phyloP scores from a whole-genome alignment of 305 asterid species.

The Fraxinus xanthoxyloides region DNA sequence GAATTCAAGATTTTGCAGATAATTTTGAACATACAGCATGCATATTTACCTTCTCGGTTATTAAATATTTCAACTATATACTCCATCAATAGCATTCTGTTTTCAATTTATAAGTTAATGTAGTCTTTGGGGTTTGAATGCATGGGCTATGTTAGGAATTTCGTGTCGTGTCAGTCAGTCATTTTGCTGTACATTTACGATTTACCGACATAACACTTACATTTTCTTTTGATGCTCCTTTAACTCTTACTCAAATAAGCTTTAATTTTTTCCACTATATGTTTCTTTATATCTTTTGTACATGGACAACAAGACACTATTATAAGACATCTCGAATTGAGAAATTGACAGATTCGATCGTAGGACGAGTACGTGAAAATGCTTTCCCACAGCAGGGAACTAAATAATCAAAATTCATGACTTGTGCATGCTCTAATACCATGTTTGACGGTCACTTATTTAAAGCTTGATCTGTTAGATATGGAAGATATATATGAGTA shows the following conservation, averaged over 20 bases:
- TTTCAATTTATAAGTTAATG: neutral
- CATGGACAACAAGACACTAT: neutral
- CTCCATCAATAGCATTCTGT: neutral
- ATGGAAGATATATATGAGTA: neutral
- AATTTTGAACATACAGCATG: neutral
- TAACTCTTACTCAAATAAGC: neutral
- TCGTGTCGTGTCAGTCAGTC: neutral
- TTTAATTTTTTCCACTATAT: neutral
- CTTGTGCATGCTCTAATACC: neutral
- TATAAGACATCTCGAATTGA: neutral
- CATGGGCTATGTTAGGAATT: neutral
- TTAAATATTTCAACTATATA: neutral
- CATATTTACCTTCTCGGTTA: neutral
- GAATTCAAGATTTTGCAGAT: neutral
- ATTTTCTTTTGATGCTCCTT: neutral
- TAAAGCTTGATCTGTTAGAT: neutral
- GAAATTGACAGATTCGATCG: neutral
- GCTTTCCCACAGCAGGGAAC: neutral
- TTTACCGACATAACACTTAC: neutral
- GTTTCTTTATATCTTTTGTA: neutral
- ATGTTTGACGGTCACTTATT: neutral
- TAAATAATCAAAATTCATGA: neutral
- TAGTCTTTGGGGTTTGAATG: neutral
- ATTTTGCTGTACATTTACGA: neutral
- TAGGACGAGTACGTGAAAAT: neutral